A percentile compares a stretch with the other conserved stretches of the same genome.
These are phyloP conservation scores for Barnettozyma pratensis DNA, from an alignment of 805 yeast genomes.

Conservation along the genomic window DNA sequence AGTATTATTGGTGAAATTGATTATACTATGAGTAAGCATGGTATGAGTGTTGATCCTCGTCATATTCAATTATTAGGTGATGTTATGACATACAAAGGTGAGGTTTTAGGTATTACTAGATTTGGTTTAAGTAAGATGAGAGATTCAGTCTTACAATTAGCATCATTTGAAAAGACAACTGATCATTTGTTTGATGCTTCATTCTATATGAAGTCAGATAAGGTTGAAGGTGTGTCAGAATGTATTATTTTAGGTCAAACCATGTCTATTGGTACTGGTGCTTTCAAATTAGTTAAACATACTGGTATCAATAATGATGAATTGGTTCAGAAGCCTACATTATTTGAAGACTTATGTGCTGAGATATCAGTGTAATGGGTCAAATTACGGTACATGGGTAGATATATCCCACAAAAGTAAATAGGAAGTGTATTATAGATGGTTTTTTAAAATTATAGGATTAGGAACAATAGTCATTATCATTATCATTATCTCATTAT, in stretches of 20 bases:
- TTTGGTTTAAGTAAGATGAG: slow-evolving; percentile 98
- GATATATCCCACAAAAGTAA: neutral
- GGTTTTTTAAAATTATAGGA: neutral
- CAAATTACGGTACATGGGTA: too few relatives aligned
- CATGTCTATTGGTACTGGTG: slow-evolving; percentile 96
- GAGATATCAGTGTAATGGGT: slow-evolving; percentile 1
- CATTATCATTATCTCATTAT: slow-evolving; percentile 17
- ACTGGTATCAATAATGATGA: slow-evolving; percentile 40
- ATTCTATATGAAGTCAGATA: slow-evolving; percentile 93
- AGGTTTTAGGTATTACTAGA: slow-evolving; percentile 95
- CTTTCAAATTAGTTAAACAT: slow-evolving; percentile 76
- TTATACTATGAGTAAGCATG: slow-evolving; percentile 97
- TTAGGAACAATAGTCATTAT: neutral
- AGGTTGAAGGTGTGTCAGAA: slow-evolving; percentile 96
- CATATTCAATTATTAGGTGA: slow-evolving; percentile 96
- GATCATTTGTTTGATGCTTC: slow-evolving; percentile 98
- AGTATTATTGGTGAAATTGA: slow-evolving; percentile 93
- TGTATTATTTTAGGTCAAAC: slow-evolving; percentile 97
- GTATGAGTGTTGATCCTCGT: slow-evolving; percentile 99
- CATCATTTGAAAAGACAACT: slow-evolving; percentile 96
- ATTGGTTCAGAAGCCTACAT: slow-evolving; percentile 38
- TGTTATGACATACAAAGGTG: slow-evolving; percentile 98
- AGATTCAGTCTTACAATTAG: slow-evolving; percentile 93
- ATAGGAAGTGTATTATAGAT: slow-evolving; percentile 6
- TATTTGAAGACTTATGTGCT: slow-evolving; percentile 39